These are phyloP conservation scores for Macrolepiota fuliginosa DNA, from an alignment of 768 basidiomycete genomes.

Conservation along the genomic window DNA sequence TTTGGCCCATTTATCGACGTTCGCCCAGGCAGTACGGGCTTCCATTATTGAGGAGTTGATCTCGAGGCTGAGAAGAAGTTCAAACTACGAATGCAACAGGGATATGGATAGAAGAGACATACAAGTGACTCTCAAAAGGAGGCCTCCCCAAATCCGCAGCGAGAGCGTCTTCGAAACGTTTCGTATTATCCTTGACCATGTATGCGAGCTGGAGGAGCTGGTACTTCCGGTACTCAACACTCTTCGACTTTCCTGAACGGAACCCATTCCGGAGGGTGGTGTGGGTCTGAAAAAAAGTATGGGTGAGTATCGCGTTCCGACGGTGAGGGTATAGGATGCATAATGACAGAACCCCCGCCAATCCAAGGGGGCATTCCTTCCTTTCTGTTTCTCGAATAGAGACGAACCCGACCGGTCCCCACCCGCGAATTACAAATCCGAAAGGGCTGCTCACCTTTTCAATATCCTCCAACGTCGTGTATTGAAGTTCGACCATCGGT, in stretches of 20 bases:
- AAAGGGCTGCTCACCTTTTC: constrained; percentile 32
- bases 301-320: background rate
- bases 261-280: constrained; percentile 56
- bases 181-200: constrained; percentile 68
- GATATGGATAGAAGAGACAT: constrained; percentile 8
- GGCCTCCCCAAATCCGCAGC: constrained; percentile 64
- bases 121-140: constrained; percentile 54
- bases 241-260: constrained; percentile 58
- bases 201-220: constrained; percentile 77
- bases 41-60: constrained; percentile 51
- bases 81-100: background rate
- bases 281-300: constrained; percentile 44
- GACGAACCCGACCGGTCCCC: background rate
- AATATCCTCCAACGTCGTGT: constrained; percentile 55
- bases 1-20: constrained; percentile 75
- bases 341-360: no score
- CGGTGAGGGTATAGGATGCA: background rate
- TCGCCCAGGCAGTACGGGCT: constrained; percentile 50
- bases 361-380: background rate
- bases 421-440: background rate
- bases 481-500: constrained; percentile 31
- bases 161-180: constrained; percentile 58
- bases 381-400: background rate
- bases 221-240: constrained; percentile 68
- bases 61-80: constrained; percentile 49